Evolutionary conservation across 2,329 filamentous ascomycete genomes (phyloP).

Genomic region (Coniochaeta prunicola): DNA sequence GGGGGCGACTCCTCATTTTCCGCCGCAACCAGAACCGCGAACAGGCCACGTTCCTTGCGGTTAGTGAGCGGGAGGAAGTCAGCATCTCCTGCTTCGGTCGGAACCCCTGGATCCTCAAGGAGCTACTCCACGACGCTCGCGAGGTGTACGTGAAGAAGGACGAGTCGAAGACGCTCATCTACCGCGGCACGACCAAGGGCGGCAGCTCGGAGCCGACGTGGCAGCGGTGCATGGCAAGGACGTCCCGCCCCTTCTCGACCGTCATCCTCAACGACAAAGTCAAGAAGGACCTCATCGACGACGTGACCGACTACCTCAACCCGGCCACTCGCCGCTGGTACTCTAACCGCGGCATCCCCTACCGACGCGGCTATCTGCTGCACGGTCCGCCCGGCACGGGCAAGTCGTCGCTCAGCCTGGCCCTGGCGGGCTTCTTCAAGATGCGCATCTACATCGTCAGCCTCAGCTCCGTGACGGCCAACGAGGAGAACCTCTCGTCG

Average conservation of each 20-base stretch:
- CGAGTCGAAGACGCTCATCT: slow-evolving; percentile 57
- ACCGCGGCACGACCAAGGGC: slow-evolving; percentile 43
- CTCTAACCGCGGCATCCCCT: slow-evolving; percentile 74
- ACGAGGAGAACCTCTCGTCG: slow-evolving; percentile 55
- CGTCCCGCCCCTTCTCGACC: slow-evolving; percentile 55
- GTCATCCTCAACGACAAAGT: slow-evolving; percentile 56
- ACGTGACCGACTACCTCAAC: slow-evolving; percentile 56
- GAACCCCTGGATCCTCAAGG: slow-evolving; percentile 52
- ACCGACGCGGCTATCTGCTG: slow-evolving; percentile 76
- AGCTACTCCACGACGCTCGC: slow-evolving; percentile 53
- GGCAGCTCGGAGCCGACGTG: slow-evolving; percentile 39
- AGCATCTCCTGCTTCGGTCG: slow-evolving; percentile 55
- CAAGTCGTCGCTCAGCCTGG: slow-evolving; percentile 66
- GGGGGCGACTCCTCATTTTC: slow-evolving; percentile 49
- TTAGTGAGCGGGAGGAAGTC: slow-evolving; percentile 51
- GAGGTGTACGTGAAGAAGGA: slow-evolving; percentile 48
- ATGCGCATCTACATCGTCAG: slow-evolving; percentile 68
- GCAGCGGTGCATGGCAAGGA: slow-evolving; percentile 56
- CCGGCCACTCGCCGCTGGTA: slow-evolving; percentile 70
- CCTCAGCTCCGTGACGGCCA: slow-evolving; percentile 54
- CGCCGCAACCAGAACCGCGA: slow-evolving; percentile 42
- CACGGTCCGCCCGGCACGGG: slow-evolving; percentile 75
- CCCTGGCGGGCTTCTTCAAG: slow-evolving; percentile 62
- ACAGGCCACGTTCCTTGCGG: slow-evolving; percentile 26
- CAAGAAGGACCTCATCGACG: slow-evolving; percentile 52